These are phyloP conservation scores for Blastomyces emzantsi DNA, from an alignment of 2,329 filamentous ascomycete genomes.

Conservation along the genomic window DNA sequence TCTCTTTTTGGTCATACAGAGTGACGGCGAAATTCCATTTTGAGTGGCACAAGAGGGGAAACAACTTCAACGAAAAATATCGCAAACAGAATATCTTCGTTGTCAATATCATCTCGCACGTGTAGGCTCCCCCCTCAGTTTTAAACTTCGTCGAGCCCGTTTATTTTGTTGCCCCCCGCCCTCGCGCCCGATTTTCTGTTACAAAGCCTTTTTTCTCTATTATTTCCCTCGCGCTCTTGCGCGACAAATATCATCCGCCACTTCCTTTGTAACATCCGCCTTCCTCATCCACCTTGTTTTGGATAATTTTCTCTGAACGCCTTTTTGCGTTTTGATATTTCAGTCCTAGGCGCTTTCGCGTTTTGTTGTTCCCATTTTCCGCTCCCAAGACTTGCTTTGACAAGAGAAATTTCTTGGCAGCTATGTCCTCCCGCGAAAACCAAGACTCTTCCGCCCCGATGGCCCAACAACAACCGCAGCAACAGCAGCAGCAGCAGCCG, in stretches of 20 bases:
- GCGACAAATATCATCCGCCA: neutral
- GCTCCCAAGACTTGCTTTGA: constrained; percentile 22
- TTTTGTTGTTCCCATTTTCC: constrained; percentile 9
- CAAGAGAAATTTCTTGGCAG: constrained; percentile 34
- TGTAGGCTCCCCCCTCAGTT: neutral
- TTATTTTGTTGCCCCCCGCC: neutral
- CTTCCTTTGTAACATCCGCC: neutral
- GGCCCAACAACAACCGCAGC: constrained; percentile 12
- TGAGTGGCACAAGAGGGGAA: neutral
- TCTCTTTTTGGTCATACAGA: neutral
- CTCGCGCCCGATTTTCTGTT: neutral
- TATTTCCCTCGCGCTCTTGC: neutral
- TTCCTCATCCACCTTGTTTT: neutral
- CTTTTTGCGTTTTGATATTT: neutral
- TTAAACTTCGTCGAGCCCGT: neutral
- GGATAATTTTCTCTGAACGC: neutral
- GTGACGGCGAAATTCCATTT: constrained; percentile 1
- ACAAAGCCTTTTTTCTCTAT: no score
- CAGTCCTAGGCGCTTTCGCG: constrained; percentile 6
- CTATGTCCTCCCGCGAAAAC: constrained; percentile 36
- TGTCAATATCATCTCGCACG: neutral
- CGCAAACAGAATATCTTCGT: neutral
- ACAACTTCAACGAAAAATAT: neutral
- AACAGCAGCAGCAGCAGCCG: constrained; percentile 13
- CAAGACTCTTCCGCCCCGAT: constrained; percentile 24